Evolutionary conservation across 83 land plant genomes (phyloP), one percentile per base, ranked within the genome.

Genomic region (Diphasiastrum complanatum): DNA sequence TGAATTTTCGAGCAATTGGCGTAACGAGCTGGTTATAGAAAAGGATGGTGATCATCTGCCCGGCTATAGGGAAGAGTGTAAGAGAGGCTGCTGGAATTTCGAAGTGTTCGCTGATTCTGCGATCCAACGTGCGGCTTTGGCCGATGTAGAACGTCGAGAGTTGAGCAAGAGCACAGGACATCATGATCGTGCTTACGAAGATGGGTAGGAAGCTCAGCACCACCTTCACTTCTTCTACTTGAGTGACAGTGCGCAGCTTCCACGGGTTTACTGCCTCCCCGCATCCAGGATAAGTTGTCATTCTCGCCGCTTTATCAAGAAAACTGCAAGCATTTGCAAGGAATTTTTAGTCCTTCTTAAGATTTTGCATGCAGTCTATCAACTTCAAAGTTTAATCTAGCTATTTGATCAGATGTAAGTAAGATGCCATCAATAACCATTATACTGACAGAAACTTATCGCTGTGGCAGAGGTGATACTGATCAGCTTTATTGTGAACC

Each of bases 221-320:
- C 35, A 27, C 16, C 59, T 55, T 55, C 38, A 30, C 59, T 55
- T 55, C 59, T 27, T 55, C 59, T 14, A 55, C 59, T 30, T 55
- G 59, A 27, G 30, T 27, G 5, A 55, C 34, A 11, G 59, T 55
- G 35, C 59, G 31, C 14, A 27, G 34, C 14, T 55, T 55, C 59
- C 59, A 55, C 34, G 59, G 35, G 34, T 12, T 55, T 30, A 19
- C 23, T 10, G 53, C 0, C 24, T 23, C 53, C 12, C 22, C 22
- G 16, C 12, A 11, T 24, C 11, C 22, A 23, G 16, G 0, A 0
- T n/a, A 14, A 24, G 30, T 27, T 14, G 34, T 12, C 16, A 55
- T 30, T 11, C 18, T 18, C 31, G 59, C 59, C 35, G n/a, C n/a
- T n/a, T 30, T 55, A 35, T 55, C 59, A 6, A 55, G 35, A 27